These are phyloP conservation scores for Lactifluus subvellereus DNA, from an alignment of 768 basidiomycete genomes.

Conservation along the genomic window DNA sequence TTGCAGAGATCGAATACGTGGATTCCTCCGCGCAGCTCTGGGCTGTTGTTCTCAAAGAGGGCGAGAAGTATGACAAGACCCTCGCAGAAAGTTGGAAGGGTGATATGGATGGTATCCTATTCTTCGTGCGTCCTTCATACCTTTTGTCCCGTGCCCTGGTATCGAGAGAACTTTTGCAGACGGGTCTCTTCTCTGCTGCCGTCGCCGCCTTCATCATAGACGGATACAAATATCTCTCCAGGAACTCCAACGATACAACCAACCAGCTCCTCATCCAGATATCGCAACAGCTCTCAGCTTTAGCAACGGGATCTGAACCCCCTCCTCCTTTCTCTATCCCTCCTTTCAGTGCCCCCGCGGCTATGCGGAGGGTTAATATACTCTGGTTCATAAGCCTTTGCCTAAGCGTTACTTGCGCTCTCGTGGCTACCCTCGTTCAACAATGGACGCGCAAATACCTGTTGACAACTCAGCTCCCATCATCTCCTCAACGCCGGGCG, in stretches of 20 bases:
- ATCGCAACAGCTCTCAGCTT: slow-evolving; percentile 6
- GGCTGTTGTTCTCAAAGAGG: slow-evolving; percentile 10
- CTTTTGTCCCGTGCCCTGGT: neutral
- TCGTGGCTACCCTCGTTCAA: slow-evolving; percentile 8
- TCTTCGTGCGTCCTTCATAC: slow-evolving; percentile 1
- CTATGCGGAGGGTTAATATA: slow-evolving; percentile 2
- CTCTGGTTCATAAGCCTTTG: slow-evolving; percentile 8
- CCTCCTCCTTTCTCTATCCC: slow-evolving; percentile 1
- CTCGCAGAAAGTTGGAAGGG: slow-evolving; percentile 15
- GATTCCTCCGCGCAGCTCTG: slow-evolving; percentile 17
- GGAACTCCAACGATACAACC: slow-evolving; percentile 3
- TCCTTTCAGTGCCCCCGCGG: neutral
- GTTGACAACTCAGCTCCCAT: neutral
- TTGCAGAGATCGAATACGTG: slow-evolving; percentile 5
- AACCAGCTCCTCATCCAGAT: slow-evolving; percentile 12
- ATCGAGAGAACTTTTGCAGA: neutral
- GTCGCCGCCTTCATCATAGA: slow-evolving; percentile 4
- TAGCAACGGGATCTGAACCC: neutral
- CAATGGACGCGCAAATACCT: slow-evolving; percentile 14
- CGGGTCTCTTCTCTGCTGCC: slow-evolving; percentile 8
- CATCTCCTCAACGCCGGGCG: neutral
- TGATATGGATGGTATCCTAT: slow-evolving; percentile 6
- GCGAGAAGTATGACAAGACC: slow-evolving; percentile 13
- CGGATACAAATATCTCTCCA: neutral
- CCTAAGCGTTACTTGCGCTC: neutral